These are phyloP conservation scores for Circinella umbellata DNA, from an alignment of 371 early-diverging fungal species.

Conservation along the genomic window DNA sequence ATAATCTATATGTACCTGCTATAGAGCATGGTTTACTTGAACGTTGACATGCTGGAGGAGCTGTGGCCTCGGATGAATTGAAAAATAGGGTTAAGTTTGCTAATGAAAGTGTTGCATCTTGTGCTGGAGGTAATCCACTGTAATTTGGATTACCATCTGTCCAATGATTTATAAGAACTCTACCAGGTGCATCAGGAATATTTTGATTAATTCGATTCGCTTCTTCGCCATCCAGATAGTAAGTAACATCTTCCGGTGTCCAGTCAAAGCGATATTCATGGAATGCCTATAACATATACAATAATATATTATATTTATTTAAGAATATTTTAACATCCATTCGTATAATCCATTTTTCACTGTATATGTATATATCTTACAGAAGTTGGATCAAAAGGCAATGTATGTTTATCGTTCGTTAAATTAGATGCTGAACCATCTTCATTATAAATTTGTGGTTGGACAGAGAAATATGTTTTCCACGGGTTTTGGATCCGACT, in stretches of 20 bases:
- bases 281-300: conserved; percentile 28
- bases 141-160: conserved; percentile 51
- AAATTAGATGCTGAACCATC: conserved; percentile 41
- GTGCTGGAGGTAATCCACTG: conserved; percentile 34
- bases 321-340: background rate
- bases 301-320: background rate
- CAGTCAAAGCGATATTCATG: conserved; percentile 56
- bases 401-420: conserved; percentile 33
- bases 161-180: conserved; percentile 49
- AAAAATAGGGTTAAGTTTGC: conserved; percentile 47
- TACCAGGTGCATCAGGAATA: conserved; percentile 40
- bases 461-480: conserved; percentile 40
- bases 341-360: too few relatives aligned
- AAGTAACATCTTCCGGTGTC: conserved; percentile 36
- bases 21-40: conserved; percentile 16
- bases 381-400: conserved; percentile 32
- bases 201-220: conserved; percentile 32
- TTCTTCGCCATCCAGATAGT: conserved; percentile 36
- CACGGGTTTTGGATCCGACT: conserved; percentile 38
- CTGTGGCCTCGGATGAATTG: conserved; percentile 38
- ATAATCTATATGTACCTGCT: conserved; percentile 16
- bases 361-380: conserved; percentile 16
- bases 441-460: conserved; percentile 43
- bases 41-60: conserved; percentile 15
- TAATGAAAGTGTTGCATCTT: conserved; percentile 30